These are phyloP conservation scores for Sonneratia caseolaris DNA, from an alignment of 345 rosid genomes.

Conservation along the genomic window DNA sequence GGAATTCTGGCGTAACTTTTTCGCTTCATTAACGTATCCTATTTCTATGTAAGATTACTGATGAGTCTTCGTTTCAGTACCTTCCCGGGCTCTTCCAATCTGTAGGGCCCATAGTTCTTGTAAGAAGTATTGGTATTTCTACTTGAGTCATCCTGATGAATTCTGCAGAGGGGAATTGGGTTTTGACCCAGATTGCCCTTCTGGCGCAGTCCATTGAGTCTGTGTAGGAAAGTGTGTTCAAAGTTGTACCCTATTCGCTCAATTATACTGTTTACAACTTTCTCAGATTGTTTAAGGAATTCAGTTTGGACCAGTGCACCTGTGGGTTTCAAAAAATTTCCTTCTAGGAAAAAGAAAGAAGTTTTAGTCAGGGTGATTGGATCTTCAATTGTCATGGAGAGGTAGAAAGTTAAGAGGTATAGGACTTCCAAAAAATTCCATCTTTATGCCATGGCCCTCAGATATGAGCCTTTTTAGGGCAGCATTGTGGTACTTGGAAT, in stretches of 20 bases:
- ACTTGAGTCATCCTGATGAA: background rate
- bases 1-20: background rate
- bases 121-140: background rate
- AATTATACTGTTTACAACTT: background rate
- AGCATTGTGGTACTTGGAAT: background rate
- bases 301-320: background rate
- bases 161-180: background rate
- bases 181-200: background rate
- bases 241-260: background rate
- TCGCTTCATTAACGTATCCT: background rate
- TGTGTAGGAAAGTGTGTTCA: background rate
- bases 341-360: no score
- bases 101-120: background rate
- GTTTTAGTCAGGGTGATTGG: background rate
- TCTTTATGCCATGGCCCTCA: background rate
- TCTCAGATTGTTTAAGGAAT: background rate
- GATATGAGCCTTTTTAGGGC: background rate
- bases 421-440: background rate
- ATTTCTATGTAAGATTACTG: background rate
- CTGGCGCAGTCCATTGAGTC: background rate
- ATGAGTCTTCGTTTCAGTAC: background rate
- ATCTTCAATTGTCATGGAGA: background rate
- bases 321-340: background rate
- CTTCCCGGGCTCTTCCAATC: background rate
- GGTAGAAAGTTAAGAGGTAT: background rate